Percentiles rank a stretch among this genome's conserved stretches.
phyloP scores from a whole-genome alignment of 257 asterid species.

The Ocimum tenuiflorum region DNA sequence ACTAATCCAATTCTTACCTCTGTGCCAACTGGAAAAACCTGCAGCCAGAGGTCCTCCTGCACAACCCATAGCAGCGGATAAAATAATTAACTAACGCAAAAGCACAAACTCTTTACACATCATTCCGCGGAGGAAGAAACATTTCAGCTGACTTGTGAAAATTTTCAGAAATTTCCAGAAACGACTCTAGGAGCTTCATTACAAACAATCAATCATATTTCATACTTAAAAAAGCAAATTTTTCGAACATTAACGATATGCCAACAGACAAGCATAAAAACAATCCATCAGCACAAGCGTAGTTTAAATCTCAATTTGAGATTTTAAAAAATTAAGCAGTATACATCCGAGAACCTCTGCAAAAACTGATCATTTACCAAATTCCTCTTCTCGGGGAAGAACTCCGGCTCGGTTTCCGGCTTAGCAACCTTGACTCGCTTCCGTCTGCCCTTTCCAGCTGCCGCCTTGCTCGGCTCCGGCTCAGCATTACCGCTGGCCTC shows the following conservation, averaged over 20 bases:
- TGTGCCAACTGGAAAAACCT: slow-evolving; percentile 25
- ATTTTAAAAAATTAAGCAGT: too few species aligned
- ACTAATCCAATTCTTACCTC: slow-evolving; percentile 11
- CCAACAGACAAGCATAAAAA: neutral
- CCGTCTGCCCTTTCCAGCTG: slow-evolving; percentile 34
- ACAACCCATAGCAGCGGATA: neutral
- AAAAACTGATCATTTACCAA: slow-evolving; percentile 34
- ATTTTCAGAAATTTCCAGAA: neutral
- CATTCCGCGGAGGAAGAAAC: neutral
- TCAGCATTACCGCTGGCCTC: slow-evolving; percentile 14
- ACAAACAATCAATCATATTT: too few species aligned
- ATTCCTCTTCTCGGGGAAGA: slow-evolving; percentile 62
- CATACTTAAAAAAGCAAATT: neutral
- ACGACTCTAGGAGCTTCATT: too few species aligned
- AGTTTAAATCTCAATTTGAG: too few species aligned
- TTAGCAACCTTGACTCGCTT: slow-evolving; percentile 44
- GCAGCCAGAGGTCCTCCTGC: slow-evolving; percentile 27
- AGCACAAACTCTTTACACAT: neutral
- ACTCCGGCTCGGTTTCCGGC: slow-evolving; percentile 51
- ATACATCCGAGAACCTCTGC: neutral
- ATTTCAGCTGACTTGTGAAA: neutral
- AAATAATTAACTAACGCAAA: neutral
- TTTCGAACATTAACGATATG: neutral
- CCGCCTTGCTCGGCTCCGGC: slow-evolving; percentile 29
- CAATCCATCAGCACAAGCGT: neutral